phyloP scores from a whole-genome alignment of 2,329 filamentous ascomycete species.

The Xylariales sp. region DNA sequence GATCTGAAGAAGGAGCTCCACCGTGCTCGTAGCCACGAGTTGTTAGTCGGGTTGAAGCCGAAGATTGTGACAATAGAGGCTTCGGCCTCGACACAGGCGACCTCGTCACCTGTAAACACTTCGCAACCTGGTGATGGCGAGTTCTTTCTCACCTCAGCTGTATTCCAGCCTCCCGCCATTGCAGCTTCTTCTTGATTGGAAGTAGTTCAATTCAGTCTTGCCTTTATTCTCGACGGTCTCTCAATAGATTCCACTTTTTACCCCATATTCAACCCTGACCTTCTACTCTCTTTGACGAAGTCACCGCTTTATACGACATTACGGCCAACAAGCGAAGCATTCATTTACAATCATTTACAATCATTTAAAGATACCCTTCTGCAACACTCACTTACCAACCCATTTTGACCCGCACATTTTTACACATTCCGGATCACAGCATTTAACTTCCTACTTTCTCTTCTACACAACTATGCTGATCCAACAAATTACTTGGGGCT shows the following conservation, averaged over 20 bases:
- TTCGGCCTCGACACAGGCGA: conserved; percentile 27
- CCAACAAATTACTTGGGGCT: too few species aligned
- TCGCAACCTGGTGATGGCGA: conserved; percentile 22
- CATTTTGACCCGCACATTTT: neutral
- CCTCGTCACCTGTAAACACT: conserved; percentile 29
- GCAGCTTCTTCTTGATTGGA: too few species aligned
- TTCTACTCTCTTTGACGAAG: conserved; percentile 3
- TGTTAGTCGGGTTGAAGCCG: conserved; percentile 31
- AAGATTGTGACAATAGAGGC: conserved; percentile 22
- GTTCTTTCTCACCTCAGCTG: conserved; percentile 44
- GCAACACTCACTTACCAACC: too few species aligned
- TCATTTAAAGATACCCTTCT: too few species aligned
- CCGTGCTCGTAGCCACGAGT: conserved; percentile 47
- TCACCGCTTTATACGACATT: conserved; percentile 1
- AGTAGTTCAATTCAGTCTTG: too few species aligned
- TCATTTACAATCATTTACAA: too few species aligned
- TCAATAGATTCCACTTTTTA: too few species aligned
- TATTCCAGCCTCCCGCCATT: conserved; percentile 35
- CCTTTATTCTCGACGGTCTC: too few species aligned
- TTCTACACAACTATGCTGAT: too few species aligned
- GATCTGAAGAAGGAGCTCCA: conserved; percentile 37
- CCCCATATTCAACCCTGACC: neutral
- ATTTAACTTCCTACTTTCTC: too few species aligned
- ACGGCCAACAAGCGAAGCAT: conserved; percentile 3
- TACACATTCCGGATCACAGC: neutral